These are phyloP conservation scores for Gleditsia sinensis DNA, from an alignment of 306 rosid species.

Conservation along the genomic window DNA sequence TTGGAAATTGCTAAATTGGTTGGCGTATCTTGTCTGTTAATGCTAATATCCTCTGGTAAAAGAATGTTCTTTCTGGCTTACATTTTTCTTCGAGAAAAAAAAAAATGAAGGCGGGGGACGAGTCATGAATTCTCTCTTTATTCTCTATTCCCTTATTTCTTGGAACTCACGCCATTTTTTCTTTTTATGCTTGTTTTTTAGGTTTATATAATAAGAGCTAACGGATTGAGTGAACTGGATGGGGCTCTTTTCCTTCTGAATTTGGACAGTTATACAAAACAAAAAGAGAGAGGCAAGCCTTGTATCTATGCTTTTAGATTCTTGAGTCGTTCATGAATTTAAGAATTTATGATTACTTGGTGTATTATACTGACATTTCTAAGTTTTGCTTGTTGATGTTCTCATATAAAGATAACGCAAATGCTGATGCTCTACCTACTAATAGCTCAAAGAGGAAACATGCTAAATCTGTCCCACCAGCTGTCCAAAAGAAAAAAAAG, in stretches of 20 bases:
- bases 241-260: conserved; percentile 54
- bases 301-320: conserved; percentile 19
- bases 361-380: conserved; percentile 5
- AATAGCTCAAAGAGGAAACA: conserved; percentile 49
- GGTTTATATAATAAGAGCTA: conserved; percentile 70
- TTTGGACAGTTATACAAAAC: conserved; percentile 50
- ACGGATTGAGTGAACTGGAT: conserved; percentile 57
- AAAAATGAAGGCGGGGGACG: neutral
- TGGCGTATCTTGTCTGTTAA: neutral
- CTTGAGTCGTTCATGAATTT: conserved; percentile 2
- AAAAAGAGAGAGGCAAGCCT: conserved; percentile 59
- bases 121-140: neutral
- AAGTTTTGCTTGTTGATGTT: conserved; percentile 34
- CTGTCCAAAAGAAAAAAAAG: conserved; percentile 56
- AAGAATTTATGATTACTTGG: neutral
- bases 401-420: conserved; percentile 48
- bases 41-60: neutral
- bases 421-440: conserved; percentile 25
- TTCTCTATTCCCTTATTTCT: neutral
- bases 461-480: conserved; percentile 37
- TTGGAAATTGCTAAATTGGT: neutral
- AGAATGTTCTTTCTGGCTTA: conserved; percentile 10
- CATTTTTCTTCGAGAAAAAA: neutral
- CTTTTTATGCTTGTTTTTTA: conserved; percentile 33
- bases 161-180: neutral